A percentile compares a stretch with the other conserved stretches of the same genome.
phyloP scores from a whole-genome alignment of 2,329 filamentous ascomycete genomes.

The Stachybotrys echinatus region DNA sequence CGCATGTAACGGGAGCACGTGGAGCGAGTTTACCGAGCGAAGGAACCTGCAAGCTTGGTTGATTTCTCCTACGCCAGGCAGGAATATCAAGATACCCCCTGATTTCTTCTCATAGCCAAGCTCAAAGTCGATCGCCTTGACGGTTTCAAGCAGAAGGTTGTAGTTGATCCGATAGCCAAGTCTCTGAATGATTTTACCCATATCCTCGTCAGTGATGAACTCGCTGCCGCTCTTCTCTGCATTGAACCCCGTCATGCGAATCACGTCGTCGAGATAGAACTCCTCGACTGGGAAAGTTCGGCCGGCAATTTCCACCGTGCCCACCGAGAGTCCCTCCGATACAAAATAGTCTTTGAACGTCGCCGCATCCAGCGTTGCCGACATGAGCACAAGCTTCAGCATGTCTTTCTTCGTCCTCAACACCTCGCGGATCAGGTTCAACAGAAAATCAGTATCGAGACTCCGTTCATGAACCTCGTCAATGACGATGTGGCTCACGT shows the following conservation, averaged over 20 bases:
- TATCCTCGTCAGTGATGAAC: slow-evolving; percentile 43
- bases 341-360: slow-evolving; percentile 84
- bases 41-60: slow-evolving; percentile 70
- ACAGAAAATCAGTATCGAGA: slow-evolving; percentile 88
- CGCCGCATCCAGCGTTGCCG: slow-evolving; percentile 84
- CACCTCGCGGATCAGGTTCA: slow-evolving; percentile 82
- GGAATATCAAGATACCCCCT: slow-evolving; percentile 90
- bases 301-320: slow-evolving; percentile 79
- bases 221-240: slow-evolving; percentile 40
- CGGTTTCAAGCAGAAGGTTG: slow-evolving; percentile 73
- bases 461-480: slow-evolving; percentile 96
- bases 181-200: slow-evolving; percentile 67
- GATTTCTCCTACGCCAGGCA: slow-evolving; percentile 90
- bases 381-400: slow-evolving; percentile 91
- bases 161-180: slow-evolving; percentile 88
- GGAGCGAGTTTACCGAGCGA: slow-evolving; percentile 53
- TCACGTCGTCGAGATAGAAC: slow-evolving; percentile 82
- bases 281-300: slow-evolving; percentile 87
- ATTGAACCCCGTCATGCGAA: slow-evolving; percentile 71
- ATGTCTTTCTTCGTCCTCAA: slow-evolving; percentile 69
- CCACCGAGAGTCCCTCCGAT: slow-evolving; percentile 61
- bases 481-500: slow-evolving; percentile 91
- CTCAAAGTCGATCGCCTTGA: slow-evolving; percentile 74
- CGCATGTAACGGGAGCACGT: slow-evolving; percentile 85
- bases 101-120: slow-evolving; percentile 56